Conservation (phyloP, 1,139 yeast genomes). For the Debaryomyces udenii region DNA sequence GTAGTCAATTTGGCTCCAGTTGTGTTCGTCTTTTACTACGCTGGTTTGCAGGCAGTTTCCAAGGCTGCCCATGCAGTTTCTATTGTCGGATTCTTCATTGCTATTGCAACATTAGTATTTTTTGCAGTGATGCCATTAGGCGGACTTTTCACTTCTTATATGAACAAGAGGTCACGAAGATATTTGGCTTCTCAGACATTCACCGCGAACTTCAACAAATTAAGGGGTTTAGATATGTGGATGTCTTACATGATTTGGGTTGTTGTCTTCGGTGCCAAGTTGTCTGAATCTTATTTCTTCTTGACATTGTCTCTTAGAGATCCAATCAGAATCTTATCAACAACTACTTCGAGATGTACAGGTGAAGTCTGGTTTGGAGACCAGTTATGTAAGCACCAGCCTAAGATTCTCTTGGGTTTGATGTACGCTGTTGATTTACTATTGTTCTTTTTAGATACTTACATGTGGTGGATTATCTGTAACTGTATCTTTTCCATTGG, state of each 20-base stretch:
- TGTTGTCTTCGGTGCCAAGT: slow-evolving; percentile 85
- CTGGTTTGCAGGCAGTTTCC: slow-evolving; percentile 68
- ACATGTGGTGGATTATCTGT: slow-evolving; percentile 96
- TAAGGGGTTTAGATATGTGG: slow-evolving; percentile 93
- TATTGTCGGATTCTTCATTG: slow-evolving; percentile 87
- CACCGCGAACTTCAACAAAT: slow-evolving; percentile 85
- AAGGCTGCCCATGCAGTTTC: slow-evolving; percentile 81
- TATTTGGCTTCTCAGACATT: slow-evolving; percentile 94
- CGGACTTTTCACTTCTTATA: slow-evolving; percentile 90
- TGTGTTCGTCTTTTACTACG: slow-evolving; percentile 82
- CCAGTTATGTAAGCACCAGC: slow-evolving; percentile 78
- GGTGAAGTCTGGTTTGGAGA: slow-evolving; percentile 92
- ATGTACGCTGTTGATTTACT: slow-evolving; percentile 91
- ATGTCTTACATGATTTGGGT: slow-evolving; percentile 92
- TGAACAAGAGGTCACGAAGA: slow-evolving; percentile 85
- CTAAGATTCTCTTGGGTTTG: slow-evolving; percentile 84
- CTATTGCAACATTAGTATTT: slow-evolving; percentile 79
- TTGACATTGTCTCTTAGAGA: slow-evolving; percentile 89
- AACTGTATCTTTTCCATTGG: slow-evolving; percentile 96
- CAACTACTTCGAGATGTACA: slow-evolving; percentile 53
- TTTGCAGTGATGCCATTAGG: slow-evolving; percentile 96
- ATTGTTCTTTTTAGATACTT: slow-evolving; percentile 97
- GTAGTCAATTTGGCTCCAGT: slow-evolving; percentile 81
- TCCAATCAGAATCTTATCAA: slow-evolving; percentile 74
- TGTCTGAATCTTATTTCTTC: slow-evolving; percentile 88